Percentiles rank a stretch among this genome's conserved stretches.
These are phyloP conservation scores for Saccharata proteae DNA, from an alignment of 2,329 filamentous ascomycete species.

Conservation along the genomic window DNA sequence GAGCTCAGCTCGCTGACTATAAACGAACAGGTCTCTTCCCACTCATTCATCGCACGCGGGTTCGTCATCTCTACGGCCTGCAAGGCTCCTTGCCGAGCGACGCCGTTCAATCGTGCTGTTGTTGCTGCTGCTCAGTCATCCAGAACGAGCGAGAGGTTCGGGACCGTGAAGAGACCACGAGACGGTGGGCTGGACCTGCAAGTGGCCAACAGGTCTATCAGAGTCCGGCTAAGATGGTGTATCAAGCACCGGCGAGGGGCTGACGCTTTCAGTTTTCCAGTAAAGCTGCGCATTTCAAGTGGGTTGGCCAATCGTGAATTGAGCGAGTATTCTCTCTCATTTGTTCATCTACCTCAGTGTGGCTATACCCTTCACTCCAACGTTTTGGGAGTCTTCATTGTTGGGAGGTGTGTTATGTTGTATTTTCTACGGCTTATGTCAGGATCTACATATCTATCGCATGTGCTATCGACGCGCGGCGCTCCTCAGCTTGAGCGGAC, in stretches of 20 bases:
- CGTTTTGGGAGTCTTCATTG: too few relatives aligned
- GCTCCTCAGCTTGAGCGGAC: too few relatives aligned
- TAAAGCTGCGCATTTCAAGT: too few relatives aligned
- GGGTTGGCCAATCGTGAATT: too few relatives aligned
- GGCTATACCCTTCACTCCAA: too few relatives aligned
- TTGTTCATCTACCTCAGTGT: too few relatives aligned
- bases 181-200: conserved; percentile 26
- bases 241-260: conserved; percentile 15
- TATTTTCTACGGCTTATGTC: too few relatives aligned
- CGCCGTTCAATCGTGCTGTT: conserved; percentile 24
- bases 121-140: conserved; percentile 29
- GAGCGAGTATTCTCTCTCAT: too few relatives aligned
- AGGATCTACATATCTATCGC: too few relatives aligned
- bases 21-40: conserved; percentile 20
- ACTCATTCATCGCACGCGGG: conserved; percentile 23
- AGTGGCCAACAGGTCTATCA: conserved; percentile 21
- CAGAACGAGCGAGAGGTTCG: conserved; percentile 35
- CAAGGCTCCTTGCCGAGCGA: conserved; percentile 25
- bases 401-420: too few relatives aligned
- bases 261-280: too few relatives aligned
- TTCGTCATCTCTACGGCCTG: conserved; percentile 34
- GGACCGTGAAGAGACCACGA: conserved; percentile 29
- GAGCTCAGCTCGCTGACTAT: background rate
- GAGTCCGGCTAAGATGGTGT: conserved; percentile 20
- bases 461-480: too few relatives aligned